These are phyloP conservation scores for Wilcoxina mikolae DNA, from an alignment of 495 filamentous ascomycete genomes.

Conservation along the genomic window DNA sequence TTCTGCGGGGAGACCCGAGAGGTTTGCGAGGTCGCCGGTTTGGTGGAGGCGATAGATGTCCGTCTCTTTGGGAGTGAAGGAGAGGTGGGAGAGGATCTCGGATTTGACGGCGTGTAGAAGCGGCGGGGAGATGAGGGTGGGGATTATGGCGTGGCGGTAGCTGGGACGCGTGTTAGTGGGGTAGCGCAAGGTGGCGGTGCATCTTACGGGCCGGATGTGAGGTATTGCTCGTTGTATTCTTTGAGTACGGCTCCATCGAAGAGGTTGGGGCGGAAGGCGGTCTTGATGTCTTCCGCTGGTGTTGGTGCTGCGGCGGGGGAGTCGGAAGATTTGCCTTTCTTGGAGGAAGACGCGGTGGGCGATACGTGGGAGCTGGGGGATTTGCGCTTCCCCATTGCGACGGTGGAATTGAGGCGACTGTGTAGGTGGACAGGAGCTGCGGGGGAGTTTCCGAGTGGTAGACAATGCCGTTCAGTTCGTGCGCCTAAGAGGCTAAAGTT, in stretches of 20 bases:
- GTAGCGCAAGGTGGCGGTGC: neutral
- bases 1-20: conserved; percentile 76
- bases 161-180: conserved; percentile 26
- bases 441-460: neutral
- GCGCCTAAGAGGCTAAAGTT: neutral
- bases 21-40: conserved; percentile 91
- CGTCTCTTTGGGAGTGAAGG: conserved; percentile 96
- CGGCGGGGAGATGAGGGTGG: conserved; percentile 54
- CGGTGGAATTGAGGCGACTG: conserved; percentile 6
- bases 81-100: conserved; percentile 76
- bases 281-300: conserved; percentile 20
- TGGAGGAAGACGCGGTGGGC: conserved; percentile 8
- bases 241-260: conserved; percentile 53
- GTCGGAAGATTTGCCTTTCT: conserved; percentile 22
- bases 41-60: conserved; percentile 99
- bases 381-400: conserved; percentile 24
- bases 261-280: conserved; percentile 56
- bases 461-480: neutral
- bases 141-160: conserved; percentile 87
- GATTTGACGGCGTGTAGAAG: conserved; percentile 75
- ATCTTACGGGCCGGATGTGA: conserved; percentile 49
- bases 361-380: conserved; percentile 6
- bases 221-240: conserved; percentile 55
- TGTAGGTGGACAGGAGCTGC: neutral
- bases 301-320: conserved; percentile 10